A percentile compares a stretch with the other conserved stretches of the same genome.
Conservation (phyloP, 345 rosid species). For the Noccaea caerulescens region DNA sequence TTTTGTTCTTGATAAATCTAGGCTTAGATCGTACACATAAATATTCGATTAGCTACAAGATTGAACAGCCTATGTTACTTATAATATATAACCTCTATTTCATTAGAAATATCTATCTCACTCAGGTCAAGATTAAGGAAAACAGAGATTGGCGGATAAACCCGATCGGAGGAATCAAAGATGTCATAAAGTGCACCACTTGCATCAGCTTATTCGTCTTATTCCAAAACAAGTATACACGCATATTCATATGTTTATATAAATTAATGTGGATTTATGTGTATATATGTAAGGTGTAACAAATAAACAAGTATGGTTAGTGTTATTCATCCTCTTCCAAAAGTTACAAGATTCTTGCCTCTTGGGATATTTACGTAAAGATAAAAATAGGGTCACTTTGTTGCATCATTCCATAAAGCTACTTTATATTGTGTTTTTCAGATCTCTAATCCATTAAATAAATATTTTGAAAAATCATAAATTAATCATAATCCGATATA, state of each 20-base stretch:
- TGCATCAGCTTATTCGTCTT: conserved; percentile 41
- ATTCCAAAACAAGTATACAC: conserved; percentile 36
- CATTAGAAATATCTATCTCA: not conserved
- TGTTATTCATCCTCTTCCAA: conserved; percentile 41
- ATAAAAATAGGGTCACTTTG: conserved; percentile 37
- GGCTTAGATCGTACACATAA: too few species aligned
- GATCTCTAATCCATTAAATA: conserved; percentile 31
- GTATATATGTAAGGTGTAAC: conserved; percentile 20
- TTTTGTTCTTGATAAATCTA: too few species aligned
- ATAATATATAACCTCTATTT: not conserved
- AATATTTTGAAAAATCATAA: not conserved
- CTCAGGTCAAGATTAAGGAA: too few species aligned
- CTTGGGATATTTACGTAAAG: conserved; percentile 38
- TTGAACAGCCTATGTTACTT: not conserved
- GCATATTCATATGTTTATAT: conserved; percentile 20
- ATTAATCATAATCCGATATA: not conserved
- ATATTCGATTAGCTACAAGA: not conserved
- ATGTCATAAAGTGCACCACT: conserved; percentile 31
- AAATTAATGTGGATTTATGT: not conserved
- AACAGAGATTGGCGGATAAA: too few species aligned
- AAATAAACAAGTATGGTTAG: conserved; percentile 35
- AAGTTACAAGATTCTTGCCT: conserved; percentile 39
- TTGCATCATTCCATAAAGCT: conserved; percentile 45
- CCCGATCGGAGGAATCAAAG: conserved; percentile 29
- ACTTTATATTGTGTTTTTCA: conserved; percentile 36